These are phyloP conservation scores for Amyloporia xantha DNA, from an alignment of 768 basidiomycete genomes.

Conservation along the genomic window DNA sequence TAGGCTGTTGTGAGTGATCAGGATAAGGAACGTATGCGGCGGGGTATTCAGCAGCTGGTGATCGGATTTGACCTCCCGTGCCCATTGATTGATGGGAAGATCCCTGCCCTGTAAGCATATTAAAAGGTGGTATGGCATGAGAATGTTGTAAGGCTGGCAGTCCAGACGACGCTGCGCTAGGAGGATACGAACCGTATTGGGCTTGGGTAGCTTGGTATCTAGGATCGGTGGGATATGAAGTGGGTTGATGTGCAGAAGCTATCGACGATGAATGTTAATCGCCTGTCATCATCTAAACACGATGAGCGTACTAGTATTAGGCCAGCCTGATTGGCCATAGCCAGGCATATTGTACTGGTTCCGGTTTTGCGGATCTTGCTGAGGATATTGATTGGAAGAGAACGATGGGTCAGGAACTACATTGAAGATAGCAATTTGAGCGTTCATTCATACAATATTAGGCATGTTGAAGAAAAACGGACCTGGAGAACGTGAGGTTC, in stretches of 20 bases:
- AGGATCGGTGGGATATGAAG: constrained; percentile 28
- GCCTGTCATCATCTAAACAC: background rate
- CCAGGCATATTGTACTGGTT: constrained; percentile 43
- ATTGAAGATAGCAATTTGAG: constrained; percentile 52
- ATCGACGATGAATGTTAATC: background rate
- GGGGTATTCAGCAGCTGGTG: constrained; percentile 59
- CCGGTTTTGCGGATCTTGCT: constrained; percentile 57
- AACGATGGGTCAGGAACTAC: constrained; percentile 46
- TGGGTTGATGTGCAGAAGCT: background rate
- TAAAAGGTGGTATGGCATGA: constrained; percentile 54
- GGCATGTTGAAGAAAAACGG: constrained; percentile 42
- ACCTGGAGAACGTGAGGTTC: constrained; percentile 89
- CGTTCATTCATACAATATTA: constrained; percentile 20
- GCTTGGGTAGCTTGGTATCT: constrained; percentile 39
- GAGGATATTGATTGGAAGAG: constrained; percentile 52
- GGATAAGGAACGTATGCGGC: constrained; percentile 46
- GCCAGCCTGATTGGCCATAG: constrained; percentile 23
- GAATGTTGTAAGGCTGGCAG: constrained; percentile 43
- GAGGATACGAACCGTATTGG: constrained; percentile 40
- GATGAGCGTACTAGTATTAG: constrained; percentile 21
- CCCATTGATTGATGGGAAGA: constrained; percentile 16
- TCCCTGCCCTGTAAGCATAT: constrained; percentile 15
- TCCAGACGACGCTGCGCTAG: constrained; percentile 43
- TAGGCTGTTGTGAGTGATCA: constrained; percentile 24
- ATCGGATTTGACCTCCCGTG: constrained; percentile 38